Conservation (phyloP, 192 early-diverging fungal species). For the Coemansia sp. region DNA sequence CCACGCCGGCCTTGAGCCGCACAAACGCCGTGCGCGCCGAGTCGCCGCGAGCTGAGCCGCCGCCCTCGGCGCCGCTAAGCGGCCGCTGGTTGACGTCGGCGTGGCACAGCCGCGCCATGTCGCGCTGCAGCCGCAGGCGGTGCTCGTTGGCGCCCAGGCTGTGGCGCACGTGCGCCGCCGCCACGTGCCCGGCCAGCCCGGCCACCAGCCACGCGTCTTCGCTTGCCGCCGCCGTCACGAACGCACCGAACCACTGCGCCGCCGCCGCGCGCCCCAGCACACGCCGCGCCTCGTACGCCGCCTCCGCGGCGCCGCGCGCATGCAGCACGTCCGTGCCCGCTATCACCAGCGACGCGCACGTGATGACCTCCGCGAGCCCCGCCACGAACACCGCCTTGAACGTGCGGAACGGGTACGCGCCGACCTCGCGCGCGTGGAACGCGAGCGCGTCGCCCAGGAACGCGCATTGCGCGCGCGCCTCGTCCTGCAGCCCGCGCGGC, state of each 20-base stretch:
- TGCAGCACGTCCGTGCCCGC: conserved; percentile 67
- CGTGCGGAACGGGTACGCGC: conserved; percentile 78
- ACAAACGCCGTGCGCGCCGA: conserved; percentile 71
- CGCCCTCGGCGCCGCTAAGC: conserved; percentile 62
- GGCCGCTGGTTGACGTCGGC: conserved; percentile 87
- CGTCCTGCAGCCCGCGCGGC: conserved; percentile 55
- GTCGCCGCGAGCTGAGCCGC: conserved; percentile 49
- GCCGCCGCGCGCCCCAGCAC: conserved; percentile 67
- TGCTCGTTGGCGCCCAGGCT: conserved; percentile 87
- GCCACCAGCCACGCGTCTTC: conserved; percentile 85
- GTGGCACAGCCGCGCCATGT: conserved; percentile 74
- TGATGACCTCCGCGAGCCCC: conserved; percentile 61
- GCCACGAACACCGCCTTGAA: conserved; percentile 89
- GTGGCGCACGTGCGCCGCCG: conserved; percentile 69
- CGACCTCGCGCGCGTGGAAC: conserved; percentile 83
- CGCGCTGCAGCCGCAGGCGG: conserved; percentile 72
- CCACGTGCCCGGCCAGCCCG: conserved; percentile 75
- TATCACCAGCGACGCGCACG: conserved; percentile 80
- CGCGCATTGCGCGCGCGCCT: conserved; percentile 60
- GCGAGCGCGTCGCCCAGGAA: conserved; percentile 63
- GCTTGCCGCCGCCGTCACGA: conserved; percentile 66
- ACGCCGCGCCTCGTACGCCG: conserved; percentile 76
- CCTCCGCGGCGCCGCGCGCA: conserved; percentile 73
- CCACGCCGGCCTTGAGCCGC: conserved; percentile 76
- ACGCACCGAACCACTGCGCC: conserved; percentile 94